Conservation (phyloP, 1,284 basidiomycete species). For the Apiotrichum laibachii region DNA sequence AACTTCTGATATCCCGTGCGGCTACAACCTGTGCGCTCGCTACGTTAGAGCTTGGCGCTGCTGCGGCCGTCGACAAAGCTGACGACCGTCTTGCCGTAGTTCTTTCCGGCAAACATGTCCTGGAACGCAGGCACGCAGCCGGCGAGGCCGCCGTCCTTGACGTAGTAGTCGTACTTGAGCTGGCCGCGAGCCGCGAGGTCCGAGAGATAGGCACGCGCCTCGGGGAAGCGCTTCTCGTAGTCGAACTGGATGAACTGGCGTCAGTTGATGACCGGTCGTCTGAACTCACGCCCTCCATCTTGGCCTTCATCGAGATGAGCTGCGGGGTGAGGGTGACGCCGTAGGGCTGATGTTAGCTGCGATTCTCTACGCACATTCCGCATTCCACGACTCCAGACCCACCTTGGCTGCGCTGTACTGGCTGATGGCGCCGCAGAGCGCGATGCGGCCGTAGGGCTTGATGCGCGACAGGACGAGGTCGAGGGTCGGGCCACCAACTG, state of each 20-base stretch:
- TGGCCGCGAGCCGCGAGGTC: constrained; percentile 62
- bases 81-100: constrained; percentile 68
- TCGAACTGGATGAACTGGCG: constrained; percentile 62
- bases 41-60: constrained; percentile 13
- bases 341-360: constrained; percentile 23
- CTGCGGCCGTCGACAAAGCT: constrained; percentile 7
- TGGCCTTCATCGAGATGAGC: constrained; percentile 72
- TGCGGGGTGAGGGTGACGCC: constrained; percentile 52
- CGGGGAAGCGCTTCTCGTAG: constrained; percentile 57
- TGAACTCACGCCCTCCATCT: constrained; percentile 61
- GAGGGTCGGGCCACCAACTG: constrained; percentile 69
- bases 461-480: constrained; percentile 70
- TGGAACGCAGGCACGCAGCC: constrained; percentile 66
- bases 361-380: no score
- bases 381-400: not conserved
- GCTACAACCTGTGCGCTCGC: no score
- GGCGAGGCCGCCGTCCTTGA: constrained; percentile 64
- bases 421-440: constrained; percentile 71
- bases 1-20: not conserved
- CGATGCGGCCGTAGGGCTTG: constrained; percentile 72
- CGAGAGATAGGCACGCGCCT: constrained; percentile 54
- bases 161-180: constrained; percentile 75
- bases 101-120: constrained; percentile 73
- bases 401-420: constrained; percentile 29
- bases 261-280: not conserved